A percentile compares a stretch with the other conserved stretches of the same genome.
Conservation (phyloP, 768 basidiomycete species). For the Tubosaeta brunneosetosa region DNA sequence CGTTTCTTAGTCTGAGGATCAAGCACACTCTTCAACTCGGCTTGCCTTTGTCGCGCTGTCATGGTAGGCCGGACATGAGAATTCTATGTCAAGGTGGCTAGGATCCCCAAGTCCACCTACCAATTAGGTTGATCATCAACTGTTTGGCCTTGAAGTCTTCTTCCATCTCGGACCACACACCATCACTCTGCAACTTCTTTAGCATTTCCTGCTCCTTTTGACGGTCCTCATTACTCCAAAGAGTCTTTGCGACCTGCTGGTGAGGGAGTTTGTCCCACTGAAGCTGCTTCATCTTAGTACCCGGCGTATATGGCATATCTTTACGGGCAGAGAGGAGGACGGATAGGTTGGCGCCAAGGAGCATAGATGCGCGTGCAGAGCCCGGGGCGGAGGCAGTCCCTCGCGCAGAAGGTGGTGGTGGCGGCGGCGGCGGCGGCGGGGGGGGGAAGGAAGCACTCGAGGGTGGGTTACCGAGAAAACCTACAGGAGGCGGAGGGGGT, state of each 20-base stretch:
- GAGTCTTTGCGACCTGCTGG: conserved; percentile 75
- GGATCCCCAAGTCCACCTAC: conserved; percentile 34
- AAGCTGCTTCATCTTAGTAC: conserved; percentile 93
- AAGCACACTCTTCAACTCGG: conserved; percentile 87
- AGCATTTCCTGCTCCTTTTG: conserved; percentile 77
- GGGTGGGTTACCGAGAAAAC: conserved; percentile 26
- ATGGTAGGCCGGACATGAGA: conserved; percentile 8
- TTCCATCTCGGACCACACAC: conserved; percentile 95
- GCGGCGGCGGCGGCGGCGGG: conserved; percentile 34
- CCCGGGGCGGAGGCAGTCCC: conserved; percentile 32
- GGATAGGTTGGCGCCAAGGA: conserved; percentile 55
- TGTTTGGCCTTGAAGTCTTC: conserved; percentile 97
- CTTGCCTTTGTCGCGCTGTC: conserved; percentile 74
- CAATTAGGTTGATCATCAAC: conserved; percentile 84
- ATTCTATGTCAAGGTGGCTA: background rate
- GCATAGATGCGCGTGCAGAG: conserved; percentile 57
- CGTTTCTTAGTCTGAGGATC: conserved; percentile 90
- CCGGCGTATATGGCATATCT: conserved; percentile 79
- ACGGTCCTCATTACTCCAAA: conserved; percentile 70
- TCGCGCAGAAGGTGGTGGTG: conserved; percentile 29
- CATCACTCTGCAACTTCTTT: conserved; percentile 74
- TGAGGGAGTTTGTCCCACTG: conserved; percentile 99
- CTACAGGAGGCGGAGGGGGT: conserved; percentile 34
- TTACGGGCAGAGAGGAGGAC: conserved; percentile 65
- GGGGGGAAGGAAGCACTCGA: conserved; percentile 21